These are phyloP conservation scores for Scedosporium boydii DNA, from an alignment of 2,329 filamentous ascomycete species.

Conservation along the genomic window DNA sequence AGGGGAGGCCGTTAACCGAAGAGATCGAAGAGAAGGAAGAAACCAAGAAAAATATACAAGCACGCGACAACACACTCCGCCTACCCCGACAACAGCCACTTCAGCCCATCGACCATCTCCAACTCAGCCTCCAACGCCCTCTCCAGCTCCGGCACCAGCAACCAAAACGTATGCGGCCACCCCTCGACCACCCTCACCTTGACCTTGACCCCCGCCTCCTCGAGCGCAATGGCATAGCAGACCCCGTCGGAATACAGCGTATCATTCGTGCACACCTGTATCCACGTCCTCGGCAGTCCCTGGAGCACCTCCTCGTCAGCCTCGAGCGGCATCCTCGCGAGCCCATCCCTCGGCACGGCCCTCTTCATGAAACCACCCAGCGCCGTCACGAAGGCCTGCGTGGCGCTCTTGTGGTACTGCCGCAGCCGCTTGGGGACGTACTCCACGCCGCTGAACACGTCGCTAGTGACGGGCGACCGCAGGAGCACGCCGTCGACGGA, in stretches of 20 bases:
- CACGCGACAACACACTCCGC: neutral
- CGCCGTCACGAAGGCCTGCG: slow-evolving; percentile 26
- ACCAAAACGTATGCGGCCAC: slow-evolving; percentile 45
- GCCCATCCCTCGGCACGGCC: slow-evolving; percentile 27
- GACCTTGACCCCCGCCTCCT: slow-evolving; percentile 27
- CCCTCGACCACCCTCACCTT: slow-evolving; percentile 31
- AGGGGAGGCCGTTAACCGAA: neutral
- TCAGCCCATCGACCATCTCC: slow-evolving; percentile 29
- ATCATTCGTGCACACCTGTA: slow-evolving; percentile 42
- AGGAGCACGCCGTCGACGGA: slow-evolving; percentile 31
- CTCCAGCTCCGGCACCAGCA: slow-evolving; percentile 32
- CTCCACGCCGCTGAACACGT: slow-evolving; percentile 25
- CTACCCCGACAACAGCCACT: slow-evolving; percentile 22
- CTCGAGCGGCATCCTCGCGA: slow-evolving; percentile 32
- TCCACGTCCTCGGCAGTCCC: slow-evolving; percentile 31
- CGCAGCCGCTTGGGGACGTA: slow-evolving; percentile 27
- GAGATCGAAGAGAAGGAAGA: neutral
- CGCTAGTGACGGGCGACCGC: slow-evolving; percentile 38
- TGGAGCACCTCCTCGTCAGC: slow-evolving; percentile 17
- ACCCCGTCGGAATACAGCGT: slow-evolving; percentile 40
- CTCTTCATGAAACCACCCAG: slow-evolving; percentile 22
- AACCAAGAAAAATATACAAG: neutral
- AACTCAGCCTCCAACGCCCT: slow-evolving; percentile 30
- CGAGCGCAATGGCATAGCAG: slow-evolving; percentile 35
- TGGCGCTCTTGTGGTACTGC: slow-evolving; percentile 28